A percentile compares a stretch with the other conserved stretches of the same genome.
Evolutionary conservation across 257 asterid species (phyloP).

Genomic region (Ophiorrhiza pumila): DNA sequence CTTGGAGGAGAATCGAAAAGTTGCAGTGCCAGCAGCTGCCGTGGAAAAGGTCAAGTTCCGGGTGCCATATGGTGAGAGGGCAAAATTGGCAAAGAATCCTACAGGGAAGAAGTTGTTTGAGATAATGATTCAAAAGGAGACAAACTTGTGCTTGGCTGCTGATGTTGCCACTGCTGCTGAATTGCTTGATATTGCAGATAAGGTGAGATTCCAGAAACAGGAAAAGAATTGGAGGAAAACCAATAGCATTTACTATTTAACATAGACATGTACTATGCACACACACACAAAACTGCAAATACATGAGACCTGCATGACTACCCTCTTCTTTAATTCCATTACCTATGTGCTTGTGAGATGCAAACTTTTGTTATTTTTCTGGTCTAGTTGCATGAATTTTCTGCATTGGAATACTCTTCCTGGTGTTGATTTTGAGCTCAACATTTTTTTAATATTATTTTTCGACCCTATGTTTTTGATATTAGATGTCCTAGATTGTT

Average conservation of each 20-base stretch:
- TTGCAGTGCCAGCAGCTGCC: slow-evolving; percentile 47
- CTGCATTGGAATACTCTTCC: neutral
- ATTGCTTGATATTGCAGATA: slow-evolving; percentile 87
- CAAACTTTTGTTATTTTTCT: neutral
- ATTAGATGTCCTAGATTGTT: neutral
- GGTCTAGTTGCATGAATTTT: neutral
- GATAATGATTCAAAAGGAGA: slow-evolving; percentile 77
- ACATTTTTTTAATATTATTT: neutral
- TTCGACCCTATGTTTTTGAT: neutral
- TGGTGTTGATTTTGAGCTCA: neutral
- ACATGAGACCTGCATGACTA: too few relatives aligned
- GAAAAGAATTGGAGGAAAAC: neutral
- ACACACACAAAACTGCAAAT: neutral
- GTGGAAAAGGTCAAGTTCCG: slow-evolving; percentile 38
- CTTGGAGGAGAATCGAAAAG: slow-evolving; percentile 77
- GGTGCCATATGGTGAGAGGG: slow-evolving; percentile 77
- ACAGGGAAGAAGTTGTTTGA: slow-evolving; percentile 91
- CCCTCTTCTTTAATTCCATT: too few relatives aligned
- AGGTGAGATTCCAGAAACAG: slow-evolving; percentile 36
- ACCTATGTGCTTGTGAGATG: neutral
- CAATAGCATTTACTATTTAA: neutral
- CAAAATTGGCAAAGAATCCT: slow-evolving; percentile 69
- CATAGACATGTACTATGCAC: neutral
- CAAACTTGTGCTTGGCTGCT: slow-evolving; percentile 93
- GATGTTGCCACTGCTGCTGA: slow-evolving; percentile 92